These are phyloP conservation scores for Phytophthora brassicae DNA, from an alignment of 352 stramenopile species.

Conservation along the genomic window DNA sequence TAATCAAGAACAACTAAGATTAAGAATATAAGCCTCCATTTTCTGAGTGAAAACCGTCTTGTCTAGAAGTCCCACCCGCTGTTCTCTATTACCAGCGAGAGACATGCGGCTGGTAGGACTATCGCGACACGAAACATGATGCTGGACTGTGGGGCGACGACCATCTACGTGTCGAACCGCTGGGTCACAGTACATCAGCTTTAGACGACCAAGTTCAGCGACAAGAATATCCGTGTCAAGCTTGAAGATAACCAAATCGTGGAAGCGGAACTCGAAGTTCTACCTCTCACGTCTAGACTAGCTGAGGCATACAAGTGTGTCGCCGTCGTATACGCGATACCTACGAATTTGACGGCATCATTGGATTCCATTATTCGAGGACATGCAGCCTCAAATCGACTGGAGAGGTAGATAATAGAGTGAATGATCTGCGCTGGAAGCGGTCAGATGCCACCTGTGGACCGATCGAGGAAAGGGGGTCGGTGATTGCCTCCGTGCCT, in stretches of 20 bases:
- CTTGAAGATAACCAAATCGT: constrained; percentile 11
- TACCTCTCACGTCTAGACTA: not conserved
- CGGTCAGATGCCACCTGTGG: not conserved
- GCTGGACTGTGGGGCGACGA: constrained; percentile 7
- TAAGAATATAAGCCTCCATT: constrained; percentile 8
- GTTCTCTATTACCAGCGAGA: constrained; percentile 2
- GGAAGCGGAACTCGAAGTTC: constrained; percentile 5
- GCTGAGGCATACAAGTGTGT: not conserved
- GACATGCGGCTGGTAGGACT: not conserved
- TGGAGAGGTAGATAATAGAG: constrained; percentile 7
- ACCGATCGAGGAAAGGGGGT: not conserved
- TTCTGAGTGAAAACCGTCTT: constrained; percentile 14
- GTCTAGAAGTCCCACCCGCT: constrained; percentile 7
- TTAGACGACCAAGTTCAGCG: constrained; percentile 5
- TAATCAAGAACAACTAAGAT: constrained; percentile 6
- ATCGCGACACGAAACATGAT: not conserved
- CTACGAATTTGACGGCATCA: constrained; percentile 9
- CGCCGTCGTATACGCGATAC: not conserved
- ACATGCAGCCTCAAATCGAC: constrained; percentile 8
- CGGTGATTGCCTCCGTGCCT: constrained; percentile 11
- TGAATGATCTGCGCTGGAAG: not conserved
- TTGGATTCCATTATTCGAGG: constrained; percentile 18
- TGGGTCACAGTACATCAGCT: constrained; percentile 6
- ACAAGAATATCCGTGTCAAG: constrained; percentile 13
- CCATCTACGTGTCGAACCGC: not conserved